Evolutionary conservation across 2,329 filamentous ascomycete species (phyloP), one percentile per base, ranked within the genome.

Genomic region (Decorospora gaudefroyi): DNA sequence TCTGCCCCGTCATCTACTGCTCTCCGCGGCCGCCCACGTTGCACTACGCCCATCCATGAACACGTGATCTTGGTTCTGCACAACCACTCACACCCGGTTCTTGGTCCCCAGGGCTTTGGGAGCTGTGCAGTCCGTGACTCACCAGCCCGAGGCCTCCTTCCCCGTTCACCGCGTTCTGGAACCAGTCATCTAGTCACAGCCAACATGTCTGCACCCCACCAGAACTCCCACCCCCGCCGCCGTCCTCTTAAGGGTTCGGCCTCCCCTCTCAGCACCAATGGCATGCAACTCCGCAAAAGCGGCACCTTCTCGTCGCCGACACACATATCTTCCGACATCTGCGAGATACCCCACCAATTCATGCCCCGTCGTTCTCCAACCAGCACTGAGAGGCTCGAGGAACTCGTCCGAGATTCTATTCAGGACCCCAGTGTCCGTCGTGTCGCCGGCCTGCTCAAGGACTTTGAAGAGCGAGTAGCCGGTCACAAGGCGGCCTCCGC

Each of bases 291-390:
- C 51, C 72, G 73, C 59, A 77, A 77, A 66, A 70, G 72, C 45
- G 70, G 71, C 42, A 78, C 76, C 51, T 78, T 78, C 61, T 73
- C 74, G 50, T 72, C 73, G 37, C 71, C 72, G 33, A 69, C 69
- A 50, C 59, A 58, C 33, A 44, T 67, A 39, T 61, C 60, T 12
- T 65, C 61, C 38, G 72, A 72, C 51, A 60, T 74, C 43, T 69
- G 64, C 56, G 70, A 71, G 53, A 40, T 71, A 44, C 65, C 61
- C 57, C 55, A 62, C 28, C 68, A 62, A 42, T 72, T 68, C 57
- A 73, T 75, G 70, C 71, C 74, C 30, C 65, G 67, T 42, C 75
- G 76, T 34, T 77, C 75, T n/a, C 68, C 73, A 4, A 78, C 76
- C 46, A 75, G 70, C 53, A 71, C 74, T 15, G 72, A 77, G 61